Evolutionary conservation across 768 basidiomycete species (phyloP).

Genomic region (Boletus sensibilis): DNA sequence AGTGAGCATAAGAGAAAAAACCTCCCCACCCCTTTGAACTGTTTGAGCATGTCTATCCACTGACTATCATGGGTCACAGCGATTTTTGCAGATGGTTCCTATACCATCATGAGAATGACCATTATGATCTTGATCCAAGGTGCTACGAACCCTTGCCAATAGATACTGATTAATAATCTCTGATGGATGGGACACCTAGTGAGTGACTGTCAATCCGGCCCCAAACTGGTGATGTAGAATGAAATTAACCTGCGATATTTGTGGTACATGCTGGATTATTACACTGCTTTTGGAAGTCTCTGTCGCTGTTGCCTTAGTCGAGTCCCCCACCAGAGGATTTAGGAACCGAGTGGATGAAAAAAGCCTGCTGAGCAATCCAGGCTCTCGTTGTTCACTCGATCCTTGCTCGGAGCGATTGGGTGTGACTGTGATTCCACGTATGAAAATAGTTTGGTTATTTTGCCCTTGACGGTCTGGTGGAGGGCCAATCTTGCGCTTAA

Average conservation of each 20-base stretch:
- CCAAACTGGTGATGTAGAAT: background rate
- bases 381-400: too few species aligned
- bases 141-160: background rate
- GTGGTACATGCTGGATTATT: background rate
- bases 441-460: background rate
- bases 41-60: background rate
- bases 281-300: background rate
- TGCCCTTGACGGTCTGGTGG: background rate
- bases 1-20: background rate
- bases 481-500: background rate
- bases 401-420: too few species aligned
- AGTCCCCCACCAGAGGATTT: background rate
- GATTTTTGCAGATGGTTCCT: background rate
- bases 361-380: too few species aligned
- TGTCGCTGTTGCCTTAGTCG: background rate
- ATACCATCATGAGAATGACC: background rate
- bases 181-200: background rate
- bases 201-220: background rate
- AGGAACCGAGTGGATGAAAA: too few species aligned
- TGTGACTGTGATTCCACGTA: background rate
- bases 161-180: background rate
- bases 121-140: background rate
- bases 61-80: background rate
- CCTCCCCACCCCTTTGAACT: too few species aligned
- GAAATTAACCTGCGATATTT: background rate